A percentile compares a stretch with the other conserved stretches of the same genome.
These are phyloP conservation scores for Diplodia intermedia DNA, from an alignment of 2,329 filamentous ascomycete genomes.

Conservation along the genomic window DNA sequence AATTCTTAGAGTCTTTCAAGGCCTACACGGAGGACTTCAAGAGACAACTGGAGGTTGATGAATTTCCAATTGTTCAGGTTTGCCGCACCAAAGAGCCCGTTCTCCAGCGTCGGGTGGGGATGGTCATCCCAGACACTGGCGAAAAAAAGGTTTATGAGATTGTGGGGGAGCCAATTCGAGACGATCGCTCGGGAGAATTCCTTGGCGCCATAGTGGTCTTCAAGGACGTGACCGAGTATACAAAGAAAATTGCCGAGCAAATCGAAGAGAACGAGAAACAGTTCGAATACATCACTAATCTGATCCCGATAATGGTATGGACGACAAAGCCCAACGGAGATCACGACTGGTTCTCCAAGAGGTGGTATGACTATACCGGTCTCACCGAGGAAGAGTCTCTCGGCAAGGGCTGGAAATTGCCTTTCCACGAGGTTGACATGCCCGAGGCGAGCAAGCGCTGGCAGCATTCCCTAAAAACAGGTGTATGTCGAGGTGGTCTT, in stretches of 20 bases:
- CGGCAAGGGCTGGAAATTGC: conserved; percentile 66
- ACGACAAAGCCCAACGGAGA: conserved; percentile 70
- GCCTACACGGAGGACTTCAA: conserved; percentile 73
- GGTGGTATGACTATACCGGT: conserved; percentile 84
- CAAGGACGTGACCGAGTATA: conserved; percentile 74
- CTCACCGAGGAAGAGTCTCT: conserved; percentile 67
- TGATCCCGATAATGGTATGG: conserved; percentile 67
- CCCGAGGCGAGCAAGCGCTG: conserved; percentile 62
- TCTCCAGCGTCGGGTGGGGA: conserved; percentile 65
- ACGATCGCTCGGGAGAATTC: conserved; percentile 73
- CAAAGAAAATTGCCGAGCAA: conserved; percentile 72
- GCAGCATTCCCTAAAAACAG: conserved; percentile 69
- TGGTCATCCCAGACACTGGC: conserved; percentile 62
- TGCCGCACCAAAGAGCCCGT: conserved; percentile 68
- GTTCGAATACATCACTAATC: conserved; percentile 78
- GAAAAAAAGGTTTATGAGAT: conserved; percentile 68
- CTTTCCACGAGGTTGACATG: conserved; percentile 76
- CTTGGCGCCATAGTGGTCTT: conserved; percentile 75
- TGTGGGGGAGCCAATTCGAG: conserved; percentile 70
- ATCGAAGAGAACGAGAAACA: conserved; percentile 74
- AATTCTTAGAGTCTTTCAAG: conserved; percentile 66
- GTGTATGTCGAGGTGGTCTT: conserved; percentile 42
- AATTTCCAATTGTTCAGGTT: conserved; percentile 72
- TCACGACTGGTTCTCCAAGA: conserved; percentile 75
- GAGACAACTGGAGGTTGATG: conserved; percentile 61